Evolutionary conservation across 768 basidiomycete species (phyloP), one percentile per base, ranked within the genome.

Genomic region (Boletus subcaerulescens): DNA sequence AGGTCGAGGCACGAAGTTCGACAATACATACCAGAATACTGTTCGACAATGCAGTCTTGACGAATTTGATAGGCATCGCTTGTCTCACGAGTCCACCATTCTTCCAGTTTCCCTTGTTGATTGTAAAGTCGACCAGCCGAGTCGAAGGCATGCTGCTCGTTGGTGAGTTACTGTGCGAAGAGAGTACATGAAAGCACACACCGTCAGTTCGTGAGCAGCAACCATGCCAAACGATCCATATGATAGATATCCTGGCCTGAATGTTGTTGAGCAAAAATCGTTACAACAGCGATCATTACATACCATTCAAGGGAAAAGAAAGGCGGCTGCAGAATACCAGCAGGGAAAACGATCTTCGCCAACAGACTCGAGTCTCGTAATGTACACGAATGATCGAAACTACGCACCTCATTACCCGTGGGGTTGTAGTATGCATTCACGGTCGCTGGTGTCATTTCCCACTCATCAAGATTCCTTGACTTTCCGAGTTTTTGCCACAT

Each of bases 181-280:
- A 13, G 4, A 29, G 18, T 17, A 29, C 11, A 5, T 6, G 48
- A 17, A 48, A 7, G 5, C 5, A 65, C 84, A 53, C 53, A 94
- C 89, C 20, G 90, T 90, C 43, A 98, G 74, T 70, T 99, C 96
- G 67, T 99, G 96, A 0, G 92, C 83, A 22, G 93, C 94, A 18
- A 97, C 87, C 47, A 88, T 85, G 14, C 95, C 97, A 64, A 98
- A 97, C 2, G 93, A 85, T 20, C 94, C 96, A 60, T 96, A 98
- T 29, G 85, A 80, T 53, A 98, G 76, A 69, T 97, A 96, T 31
- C 82, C 77, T 5, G 97, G 97, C 92, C 89, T 91, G 52, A 58
- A 56, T 7, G 40, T n/a, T 43, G 50, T 9, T 68, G 15, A 61
- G 52, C 50, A 43, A 26, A 44, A 18, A 41, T 48, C 24, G 26